phyloP scores from a whole-genome alignment of 1,139 yeast species.

The Geotrichum citri-aurantii region DNA sequence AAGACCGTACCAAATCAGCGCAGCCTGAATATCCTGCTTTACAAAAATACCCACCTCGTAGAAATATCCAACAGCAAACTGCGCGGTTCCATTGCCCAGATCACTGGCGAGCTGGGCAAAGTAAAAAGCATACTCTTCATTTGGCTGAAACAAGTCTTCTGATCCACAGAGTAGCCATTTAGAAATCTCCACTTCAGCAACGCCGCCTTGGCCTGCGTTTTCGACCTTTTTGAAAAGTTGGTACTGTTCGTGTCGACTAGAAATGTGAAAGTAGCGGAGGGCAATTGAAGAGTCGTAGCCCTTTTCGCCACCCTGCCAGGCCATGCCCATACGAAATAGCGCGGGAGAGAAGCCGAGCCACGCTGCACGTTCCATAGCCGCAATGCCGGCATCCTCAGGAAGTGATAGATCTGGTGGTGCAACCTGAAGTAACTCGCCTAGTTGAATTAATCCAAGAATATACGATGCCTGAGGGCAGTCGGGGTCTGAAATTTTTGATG shows the following conservation, averaged over 20 bases:
- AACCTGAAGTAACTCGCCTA: conserved; percentile 33
- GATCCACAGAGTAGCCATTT: conserved; percentile 41
- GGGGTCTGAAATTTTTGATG: conserved; percentile 33
- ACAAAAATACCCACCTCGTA: conserved; percentile 40
- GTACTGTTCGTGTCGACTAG: conserved; percentile 37
- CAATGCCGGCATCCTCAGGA: conserved; percentile 28
- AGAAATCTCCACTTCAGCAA: conserved; percentile 38
- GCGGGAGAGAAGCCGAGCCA: conserved; percentile 39
- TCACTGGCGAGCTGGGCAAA: conserved; percentile 37
- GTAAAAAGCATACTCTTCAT: conserved; percentile 38
- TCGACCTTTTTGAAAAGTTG: conserved; percentile 23
- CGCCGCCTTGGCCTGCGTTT: conserved; percentile 27
- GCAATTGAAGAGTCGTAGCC: conserved; percentile 38
- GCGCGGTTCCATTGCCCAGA: conserved; percentile 34
- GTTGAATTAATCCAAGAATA: conserved; percentile 34
- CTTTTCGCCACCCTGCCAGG: conserved; percentile 37
- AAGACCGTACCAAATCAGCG: conserved; percentile 32
- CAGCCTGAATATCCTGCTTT: conserved; percentile 28
- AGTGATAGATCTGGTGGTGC: conserved; percentile 17
- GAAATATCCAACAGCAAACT: conserved; percentile 40
- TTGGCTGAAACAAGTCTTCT: conserved; percentile 29
- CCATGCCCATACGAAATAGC: conserved; percentile 38
- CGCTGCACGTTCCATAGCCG: conserved; percentile 36
- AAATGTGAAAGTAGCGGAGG: conserved; percentile 37
- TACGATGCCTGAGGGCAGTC: conserved; percentile 39